phyloP scores from a whole-genome alignment of 140 eudicot species.

The Bidens hawaiensis region DNA sequence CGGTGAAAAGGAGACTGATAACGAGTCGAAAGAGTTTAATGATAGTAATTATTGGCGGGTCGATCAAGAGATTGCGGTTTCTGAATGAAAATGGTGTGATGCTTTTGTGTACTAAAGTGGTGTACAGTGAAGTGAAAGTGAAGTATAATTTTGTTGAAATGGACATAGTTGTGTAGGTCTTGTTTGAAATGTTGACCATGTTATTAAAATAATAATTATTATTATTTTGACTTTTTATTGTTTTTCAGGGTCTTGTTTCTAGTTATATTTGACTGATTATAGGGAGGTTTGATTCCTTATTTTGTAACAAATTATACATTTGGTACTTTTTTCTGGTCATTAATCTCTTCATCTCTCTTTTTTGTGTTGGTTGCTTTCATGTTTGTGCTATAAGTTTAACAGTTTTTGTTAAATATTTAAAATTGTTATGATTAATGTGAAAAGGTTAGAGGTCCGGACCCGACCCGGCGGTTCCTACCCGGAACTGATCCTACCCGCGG shows the following conservation, averaged over 20 bases:
- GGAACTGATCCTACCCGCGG: too few relatives aligned
- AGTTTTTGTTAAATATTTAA: too few relatives aligned
- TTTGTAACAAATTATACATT: conserved; percentile 9
- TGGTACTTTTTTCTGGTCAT: neutral
- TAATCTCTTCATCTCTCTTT: neutral
- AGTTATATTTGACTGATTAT: conserved; percentile 19
- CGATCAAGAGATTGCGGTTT: conserved; percentile 73
- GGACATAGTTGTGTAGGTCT: conserved; percentile 39
- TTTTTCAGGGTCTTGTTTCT: conserved; percentile 19
- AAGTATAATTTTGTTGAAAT: conserved; percentile 34
- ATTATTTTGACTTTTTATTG: conserved; percentile 5
- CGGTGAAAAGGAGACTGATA: conserved; percentile 49
- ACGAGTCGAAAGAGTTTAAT: conserved; percentile 62
- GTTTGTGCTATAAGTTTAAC: neutral
- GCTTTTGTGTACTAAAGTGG: conserved; percentile 11
- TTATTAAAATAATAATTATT: conserved; percentile 3
- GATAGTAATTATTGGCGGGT: conserved; percentile 86
- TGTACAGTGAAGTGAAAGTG: conserved; percentile 37
- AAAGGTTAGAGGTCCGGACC: too few relatives aligned
- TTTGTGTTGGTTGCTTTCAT: neutral
- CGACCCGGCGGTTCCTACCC: too few relatives aligned
- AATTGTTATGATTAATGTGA: neutral
- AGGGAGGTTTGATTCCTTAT: conserved; percentile 7
- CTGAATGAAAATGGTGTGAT: conserved; percentile 43
- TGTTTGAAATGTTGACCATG: conserved; percentile 11